A percentile compares a stretch with the other conserved stretches of the same genome.
Conservation (phyloP, 1,139 yeast species). For the Ogataea hybrid region DNA sequence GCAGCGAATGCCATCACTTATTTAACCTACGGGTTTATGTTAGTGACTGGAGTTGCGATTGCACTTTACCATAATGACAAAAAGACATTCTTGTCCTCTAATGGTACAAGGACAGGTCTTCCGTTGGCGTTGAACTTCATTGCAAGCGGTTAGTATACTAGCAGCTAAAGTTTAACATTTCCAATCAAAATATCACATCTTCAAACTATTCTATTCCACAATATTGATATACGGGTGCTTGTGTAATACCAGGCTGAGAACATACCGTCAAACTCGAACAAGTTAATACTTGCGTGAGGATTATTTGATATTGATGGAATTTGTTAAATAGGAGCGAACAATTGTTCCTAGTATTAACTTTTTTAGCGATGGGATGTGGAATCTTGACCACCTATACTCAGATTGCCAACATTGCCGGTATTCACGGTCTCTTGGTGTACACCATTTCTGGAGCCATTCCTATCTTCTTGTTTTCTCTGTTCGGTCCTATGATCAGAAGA, state of each 20-base stretch:
- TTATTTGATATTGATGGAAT: conserved; percentile 36
- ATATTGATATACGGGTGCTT: conserved; percentile 51
- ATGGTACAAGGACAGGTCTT: conserved; percentile 76
- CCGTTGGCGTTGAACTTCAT: conserved; percentile 83
- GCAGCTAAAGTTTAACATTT: conserved; percentile 16
- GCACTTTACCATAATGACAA: conserved; percentile 51
- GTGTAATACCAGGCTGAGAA: conserved; percentile 53
- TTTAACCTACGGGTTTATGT: conserved; percentile 64
- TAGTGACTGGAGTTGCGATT: conserved; percentile 56
- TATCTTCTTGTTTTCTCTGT: conserved; percentile 71
- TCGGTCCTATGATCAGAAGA: conserved; percentile 78
- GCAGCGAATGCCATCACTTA: conserved; percentile 79
- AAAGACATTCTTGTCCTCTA: conserved; percentile 64
- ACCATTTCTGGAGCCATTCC: conserved; percentile 83
- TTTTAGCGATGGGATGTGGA: conserved; percentile 85
- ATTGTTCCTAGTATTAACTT: conserved; percentile 17
- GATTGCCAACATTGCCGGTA: conserved; percentile 81
- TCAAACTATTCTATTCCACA: conserved; percentile 17
- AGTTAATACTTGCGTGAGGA: conserved; percentile 88
- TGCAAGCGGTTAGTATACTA: conserved; percentile 73
- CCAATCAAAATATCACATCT: conserved; percentile 4
- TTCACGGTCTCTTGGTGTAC: conserved; percentile 85
- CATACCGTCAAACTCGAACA: conserved; percentile 85
- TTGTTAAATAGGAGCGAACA: conserved; percentile 12
- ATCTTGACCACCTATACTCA: conserved; percentile 81